A percentile compares a stretch with the other conserved stretches of the same genome.
Conservation (phyloP, 352 stramenopile genomes). For the Phytophthora ohioensis region DNA sequence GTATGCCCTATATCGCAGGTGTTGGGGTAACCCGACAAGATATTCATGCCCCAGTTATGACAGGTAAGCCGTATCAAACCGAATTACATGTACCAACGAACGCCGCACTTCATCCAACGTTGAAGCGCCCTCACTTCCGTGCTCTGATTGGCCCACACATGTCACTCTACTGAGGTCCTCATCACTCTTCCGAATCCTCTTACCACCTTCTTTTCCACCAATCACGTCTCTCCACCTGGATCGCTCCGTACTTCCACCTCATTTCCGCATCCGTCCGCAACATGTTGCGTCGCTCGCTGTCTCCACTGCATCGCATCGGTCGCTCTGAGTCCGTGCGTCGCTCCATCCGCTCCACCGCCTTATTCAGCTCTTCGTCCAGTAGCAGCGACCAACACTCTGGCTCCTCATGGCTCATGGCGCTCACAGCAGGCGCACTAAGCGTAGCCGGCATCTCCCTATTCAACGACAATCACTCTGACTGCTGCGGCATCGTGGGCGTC, state of each 20-base stretch:
- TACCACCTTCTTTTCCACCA: conserved; percentile 24
- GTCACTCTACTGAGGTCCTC: background rate
- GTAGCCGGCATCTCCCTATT: conserved; percentile 14
- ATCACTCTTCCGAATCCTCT: conserved; percentile 8
- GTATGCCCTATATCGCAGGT: too few relatives aligned
- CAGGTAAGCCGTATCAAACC: too few relatives aligned
- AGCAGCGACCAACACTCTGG: conserved; percentile 8
- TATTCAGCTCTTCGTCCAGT: background rate
- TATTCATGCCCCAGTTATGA: too few relatives aligned
- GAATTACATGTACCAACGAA: too few relatives aligned
- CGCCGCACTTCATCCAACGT: background rate
- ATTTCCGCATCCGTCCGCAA: conserved; percentile 11
- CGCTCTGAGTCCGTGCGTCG: conserved; percentile 10
- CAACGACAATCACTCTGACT: conserved; percentile 35
- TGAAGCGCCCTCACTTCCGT: background rate
- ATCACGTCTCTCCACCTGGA: conserved; percentile 37
- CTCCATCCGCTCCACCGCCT: conserved; percentile 12
- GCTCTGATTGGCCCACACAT: conserved; percentile 13
- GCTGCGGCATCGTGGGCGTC: conserved; percentile 84
- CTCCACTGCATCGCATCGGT: conserved; percentile 15
- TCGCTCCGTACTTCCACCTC: background rate
- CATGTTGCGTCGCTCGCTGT: conserved; percentile 35
- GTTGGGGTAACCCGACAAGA: too few relatives aligned
- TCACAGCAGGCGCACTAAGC: conserved; percentile 29
- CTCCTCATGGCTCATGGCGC: conserved; percentile 26